Evolutionary conservation across 768 basidiomycete species (phyloP), one percentile per base, ranked within the genome.

Genomic region (button mushroom (Agaricus bisporus)): DNA sequence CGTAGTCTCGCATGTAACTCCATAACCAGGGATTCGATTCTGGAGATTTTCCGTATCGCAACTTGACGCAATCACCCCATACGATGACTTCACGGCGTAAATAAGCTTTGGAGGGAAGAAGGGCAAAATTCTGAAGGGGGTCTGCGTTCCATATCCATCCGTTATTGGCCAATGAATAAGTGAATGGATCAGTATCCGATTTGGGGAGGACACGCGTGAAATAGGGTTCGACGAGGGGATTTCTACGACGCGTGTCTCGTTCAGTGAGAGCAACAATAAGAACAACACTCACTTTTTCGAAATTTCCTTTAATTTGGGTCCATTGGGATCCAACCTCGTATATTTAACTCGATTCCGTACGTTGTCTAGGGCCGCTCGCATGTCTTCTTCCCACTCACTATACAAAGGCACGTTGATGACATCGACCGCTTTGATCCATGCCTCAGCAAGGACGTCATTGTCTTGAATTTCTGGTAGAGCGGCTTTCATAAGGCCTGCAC

Each of bases 71-170:
- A 68, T 99, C 97, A 41, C 86, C 85, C 97, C 97, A 99, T 22
- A 86, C 92, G 60, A 98, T 98, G 51, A 99, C 93, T 67, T 98
- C 91, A 46, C 97, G 88, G 20, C 93, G 86, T 42, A 98, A 77
- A 69, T 98, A 99, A 0, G 93, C 89, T 67, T 95, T 97, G 20
- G 95, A 98, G 0, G 88, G 88, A 25, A 82, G 80, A 12, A 90
- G 79, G 7, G 95, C 97, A 70, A 99, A 99, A 71, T 98, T 98
- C 58, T 85, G 78, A 14, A 98, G 78, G 0, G 97, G 95, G 64
- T 99, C 86, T 2, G 95, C 95, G 58, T 86, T 73, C 95, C 97
- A 99, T 59, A 99, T 93, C 97, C 97, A 99, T 2, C 97, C 97
- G 64, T 99, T 99, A 69, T 98, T 98, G 5, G 95, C 97, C 26